Evolutionary conservation across 2,329 filamentous ascomycete genomes (phyloP).

Genomic region (Diaporthe sp.): DNA sequence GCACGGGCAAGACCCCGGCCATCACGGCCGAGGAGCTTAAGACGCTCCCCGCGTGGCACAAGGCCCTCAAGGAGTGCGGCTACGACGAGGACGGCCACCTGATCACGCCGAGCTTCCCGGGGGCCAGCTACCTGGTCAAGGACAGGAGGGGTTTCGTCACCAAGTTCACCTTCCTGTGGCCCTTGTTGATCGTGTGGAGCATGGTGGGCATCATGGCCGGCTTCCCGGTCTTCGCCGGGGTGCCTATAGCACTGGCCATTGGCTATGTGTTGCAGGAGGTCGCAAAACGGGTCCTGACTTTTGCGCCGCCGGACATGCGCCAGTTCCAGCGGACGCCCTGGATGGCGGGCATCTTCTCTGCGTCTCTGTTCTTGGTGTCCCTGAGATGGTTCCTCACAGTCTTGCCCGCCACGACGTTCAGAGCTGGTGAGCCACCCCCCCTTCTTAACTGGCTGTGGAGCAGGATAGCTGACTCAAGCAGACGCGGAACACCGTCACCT

Average conservation of each 20-base stretch:
- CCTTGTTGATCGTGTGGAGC: slow-evolving; percentile 81
- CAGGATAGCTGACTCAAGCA: slow-evolving; percentile 48
- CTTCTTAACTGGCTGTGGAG: not conserved
- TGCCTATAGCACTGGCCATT: slow-evolving; percentile 78
- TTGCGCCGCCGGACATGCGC: slow-evolving; percentile 89
- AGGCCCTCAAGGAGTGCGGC: slow-evolving; percentile 85
- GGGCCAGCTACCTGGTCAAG: slow-evolving; percentile 79
- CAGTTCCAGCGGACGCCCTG: slow-evolving; percentile 95
- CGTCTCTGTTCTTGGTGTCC: slow-evolving; percentile 84
- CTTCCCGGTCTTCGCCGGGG: slow-evolving; percentile 79
- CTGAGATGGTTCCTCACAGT: slow-evolving; percentile 82
- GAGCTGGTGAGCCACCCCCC: slow-evolving; percentile 64
- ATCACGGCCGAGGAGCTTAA: slow-evolving; percentile 92
- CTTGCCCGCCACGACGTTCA: slow-evolving; percentile 63
- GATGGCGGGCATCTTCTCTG: slow-evolving; percentile 93
- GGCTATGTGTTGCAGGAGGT: slow-evolving; percentile 82
- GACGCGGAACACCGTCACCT: slow-evolving; percentile 75
- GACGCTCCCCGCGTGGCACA: slow-evolving; percentile 84
- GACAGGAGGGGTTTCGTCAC: slow-evolving; percentile 84
- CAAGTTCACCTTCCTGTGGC: slow-evolving; percentile 91
- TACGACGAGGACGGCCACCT: slow-evolving; percentile 84
- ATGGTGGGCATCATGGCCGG: slow-evolving; percentile 80
- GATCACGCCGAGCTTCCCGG: slow-evolving; percentile 78
- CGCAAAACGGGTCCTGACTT: slow-evolving; percentile 82
- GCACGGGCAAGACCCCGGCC: slow-evolving; percentile 90